Conservation (phyloP, 164 flowering plant genomes). For the Dillenia suffruticosa region DNA sequence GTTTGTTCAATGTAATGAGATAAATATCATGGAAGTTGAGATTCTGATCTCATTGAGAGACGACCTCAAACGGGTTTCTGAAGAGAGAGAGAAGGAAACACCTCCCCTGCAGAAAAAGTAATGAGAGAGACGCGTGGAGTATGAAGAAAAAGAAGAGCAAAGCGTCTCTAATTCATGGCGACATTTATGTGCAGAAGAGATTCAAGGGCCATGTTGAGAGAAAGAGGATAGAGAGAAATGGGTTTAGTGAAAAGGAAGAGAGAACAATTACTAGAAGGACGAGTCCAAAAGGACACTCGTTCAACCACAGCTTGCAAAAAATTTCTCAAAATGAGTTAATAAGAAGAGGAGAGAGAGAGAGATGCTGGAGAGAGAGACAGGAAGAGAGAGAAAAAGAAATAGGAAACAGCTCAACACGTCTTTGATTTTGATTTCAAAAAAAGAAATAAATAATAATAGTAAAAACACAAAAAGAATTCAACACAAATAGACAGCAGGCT, state of each 20-base stretch:
- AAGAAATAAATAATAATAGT: not conserved
- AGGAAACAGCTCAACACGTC: constrained; percentile 21
- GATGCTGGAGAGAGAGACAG: not conserved
- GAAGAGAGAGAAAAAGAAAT: not conserved
- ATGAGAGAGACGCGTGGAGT: not conserved
- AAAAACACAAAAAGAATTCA: not conserved
- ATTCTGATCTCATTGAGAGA: too few relatives aligned
- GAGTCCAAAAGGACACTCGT: constrained; percentile 18
- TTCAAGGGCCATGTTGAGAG: not conserved
- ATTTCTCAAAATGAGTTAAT: not conserved
- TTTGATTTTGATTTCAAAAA: constrained; percentile 7
- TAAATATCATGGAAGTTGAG: too few relatives aligned
- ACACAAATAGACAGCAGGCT: too few relatives aligned
- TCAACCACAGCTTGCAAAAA: constrained; percentile 16
- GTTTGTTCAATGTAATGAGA: too few relatives aligned
- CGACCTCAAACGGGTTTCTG: too few relatives aligned
- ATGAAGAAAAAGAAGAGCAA: constrained; percentile 1
- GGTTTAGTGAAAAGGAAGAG: constrained; percentile 1
- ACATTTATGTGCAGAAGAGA: not conserved
- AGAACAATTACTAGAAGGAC: not conserved
- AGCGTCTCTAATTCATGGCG: not conserved
- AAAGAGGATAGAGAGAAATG: constrained; percentile 2
- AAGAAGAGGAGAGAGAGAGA: not conserved
- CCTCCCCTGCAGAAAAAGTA: not conserved
- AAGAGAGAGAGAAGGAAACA: not conserved